Percentiles rank a stretch among this genome's conserved stretches.
Conservation (phyloP, 2,329 filamentous ascomycete genomes). For the Thelonectria rubi region DNA sequence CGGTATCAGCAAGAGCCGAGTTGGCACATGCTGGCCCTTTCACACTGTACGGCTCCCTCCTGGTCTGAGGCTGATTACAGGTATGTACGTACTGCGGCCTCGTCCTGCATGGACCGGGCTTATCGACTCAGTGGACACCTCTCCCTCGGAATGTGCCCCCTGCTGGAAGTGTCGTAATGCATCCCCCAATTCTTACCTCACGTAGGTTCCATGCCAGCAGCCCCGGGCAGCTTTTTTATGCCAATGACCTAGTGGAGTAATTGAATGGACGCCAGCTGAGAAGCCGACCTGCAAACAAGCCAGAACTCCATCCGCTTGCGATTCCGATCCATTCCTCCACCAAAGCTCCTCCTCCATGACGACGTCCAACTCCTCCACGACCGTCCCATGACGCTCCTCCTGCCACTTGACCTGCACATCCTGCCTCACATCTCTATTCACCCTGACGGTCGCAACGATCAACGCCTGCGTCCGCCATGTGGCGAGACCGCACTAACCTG, state of each 20-base stretch:
- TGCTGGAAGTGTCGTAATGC: constrained; percentile 21
- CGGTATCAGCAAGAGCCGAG: too few relatives aligned
- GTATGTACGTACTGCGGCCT: background rate
- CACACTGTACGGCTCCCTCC: constrained; percentile 36
- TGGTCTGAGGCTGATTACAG: constrained; percentile 18
- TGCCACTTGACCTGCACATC: constrained; percentile 25
- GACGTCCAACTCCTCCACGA: constrained; percentile 33
- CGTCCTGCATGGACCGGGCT: background rate
- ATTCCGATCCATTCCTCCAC: constrained; percentile 16
- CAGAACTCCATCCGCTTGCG: constrained; percentile 34
- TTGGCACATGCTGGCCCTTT: background rate
- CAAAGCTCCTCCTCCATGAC: constrained; percentile 38
- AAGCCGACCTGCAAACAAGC: constrained; percentile 29
- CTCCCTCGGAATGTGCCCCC: constrained; percentile 3
- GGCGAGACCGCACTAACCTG: constrained; percentile 99
- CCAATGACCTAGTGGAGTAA: constrained; percentile 17
- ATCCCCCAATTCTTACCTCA: constrained; percentile 10
- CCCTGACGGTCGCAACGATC: constrained; percentile 41
- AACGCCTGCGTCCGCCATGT: constrained; percentile 76
- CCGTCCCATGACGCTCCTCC: constrained; percentile 38
- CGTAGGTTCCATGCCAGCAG: constrained; percentile 5
- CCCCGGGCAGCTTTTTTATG: background rate
- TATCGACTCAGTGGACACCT: constrained; percentile 15
- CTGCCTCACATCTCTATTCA: constrained; percentile 25
- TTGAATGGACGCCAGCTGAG: constrained; percentile 14